Conservation (phyloP, 2,329 filamentous ascomycete species). For the Penicillium hesseltinei region DNA sequence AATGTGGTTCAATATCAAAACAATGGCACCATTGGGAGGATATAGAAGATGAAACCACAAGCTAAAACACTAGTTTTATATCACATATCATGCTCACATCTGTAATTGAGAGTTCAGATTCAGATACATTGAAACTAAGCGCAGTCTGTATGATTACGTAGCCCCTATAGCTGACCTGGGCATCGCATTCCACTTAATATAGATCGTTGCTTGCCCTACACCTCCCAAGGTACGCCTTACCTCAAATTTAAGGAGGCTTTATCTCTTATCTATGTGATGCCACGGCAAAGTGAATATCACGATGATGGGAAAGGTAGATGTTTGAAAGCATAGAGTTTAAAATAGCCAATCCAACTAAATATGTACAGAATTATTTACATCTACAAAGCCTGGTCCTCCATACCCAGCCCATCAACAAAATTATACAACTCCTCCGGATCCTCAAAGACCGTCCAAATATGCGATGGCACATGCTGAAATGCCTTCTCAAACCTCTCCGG, state of each 20-base stretch:
- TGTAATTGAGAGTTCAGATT: neutral
- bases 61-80: neutral
- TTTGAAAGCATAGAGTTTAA: neutral
- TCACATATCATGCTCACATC: neutral
- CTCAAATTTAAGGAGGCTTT: neutral
- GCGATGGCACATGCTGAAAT: constrained; percentile 69
- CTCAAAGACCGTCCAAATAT: constrained; percentile 79
- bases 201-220: neutral
- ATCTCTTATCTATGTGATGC: neutral
- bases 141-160: neutral
- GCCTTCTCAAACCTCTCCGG: constrained; percentile 76
- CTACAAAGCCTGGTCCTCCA: constrained; percentile 19
- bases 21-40: neutral
- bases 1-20: neutral
- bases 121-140: neutral
- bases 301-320: neutral
- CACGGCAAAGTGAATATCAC: neutral
- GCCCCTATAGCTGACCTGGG: neutral
- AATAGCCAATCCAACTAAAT: neutral
- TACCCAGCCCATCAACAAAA: constrained; percentile 31
- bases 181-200: neutral
- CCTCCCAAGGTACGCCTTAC: neutral
- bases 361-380: constrained; percentile 4
- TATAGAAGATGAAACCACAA: neutral
- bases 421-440: constrained; percentile 63